Evolutionary conservation across 1,284 basidiomycete species (phyloP).

Genomic region (Malassezia equina): DNA sequence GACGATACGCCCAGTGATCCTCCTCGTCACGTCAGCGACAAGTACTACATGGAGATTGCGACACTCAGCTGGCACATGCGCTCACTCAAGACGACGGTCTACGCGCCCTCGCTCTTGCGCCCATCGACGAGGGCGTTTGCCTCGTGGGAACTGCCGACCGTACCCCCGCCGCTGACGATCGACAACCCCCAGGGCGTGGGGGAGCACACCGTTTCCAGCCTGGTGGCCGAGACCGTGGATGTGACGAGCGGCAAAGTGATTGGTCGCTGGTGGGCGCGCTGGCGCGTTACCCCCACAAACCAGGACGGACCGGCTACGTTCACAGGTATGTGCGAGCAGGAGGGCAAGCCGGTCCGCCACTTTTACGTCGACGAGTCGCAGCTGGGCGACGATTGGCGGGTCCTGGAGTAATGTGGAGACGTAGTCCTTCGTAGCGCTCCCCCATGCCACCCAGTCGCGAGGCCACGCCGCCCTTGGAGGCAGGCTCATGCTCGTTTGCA

Average conservation of each 20-base stretch:
- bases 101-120: conserved; percentile 63
- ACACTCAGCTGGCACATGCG: conserved; percentile 60
- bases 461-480: background rate
- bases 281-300: conserved; percentile 56
- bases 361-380: conserved; percentile 78
- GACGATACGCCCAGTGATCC: conserved; percentile 17
- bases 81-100: conserved; percentile 60
- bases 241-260: conserved; percentile 56
- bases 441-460: background rate
- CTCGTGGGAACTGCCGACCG: conserved; percentile 53
- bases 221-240: conserved; percentile 36
- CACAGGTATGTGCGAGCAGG: conserved; percentile 18
- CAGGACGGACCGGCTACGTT: conserved; percentile 54
- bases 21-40: conserved; percentile 8
- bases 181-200: background rate
- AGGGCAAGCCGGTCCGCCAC: conserved; percentile 52
- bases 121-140: conserved; percentile 65
- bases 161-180: conserved; percentile 16
- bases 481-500: background rate
- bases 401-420: conserved; percentile 22
- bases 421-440: background rate
- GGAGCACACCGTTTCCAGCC: conserved; percentile 16
- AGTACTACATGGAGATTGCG: conserved; percentile 56
- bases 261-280: conserved; percentile 67
- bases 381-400: conserved; percentile 50